Evolutionary conservation across 2,329 filamentous ascomycete genomes (phyloP).

Genomic region (Aspergillus ruber): DNA sequence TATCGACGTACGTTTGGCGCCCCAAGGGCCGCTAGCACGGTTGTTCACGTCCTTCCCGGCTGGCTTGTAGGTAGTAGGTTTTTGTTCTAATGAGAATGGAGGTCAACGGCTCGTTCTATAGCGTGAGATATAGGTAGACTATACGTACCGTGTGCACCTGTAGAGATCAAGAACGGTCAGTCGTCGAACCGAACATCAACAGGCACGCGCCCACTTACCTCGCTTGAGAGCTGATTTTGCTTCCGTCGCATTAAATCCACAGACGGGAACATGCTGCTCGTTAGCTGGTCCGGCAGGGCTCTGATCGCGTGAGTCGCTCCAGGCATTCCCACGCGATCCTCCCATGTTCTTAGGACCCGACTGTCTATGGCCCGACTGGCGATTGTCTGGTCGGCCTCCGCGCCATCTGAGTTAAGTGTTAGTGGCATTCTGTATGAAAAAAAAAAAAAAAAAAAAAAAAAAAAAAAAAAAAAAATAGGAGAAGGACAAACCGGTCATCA

Average conservation of each 20-base stretch:
- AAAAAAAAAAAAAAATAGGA: conserved; percentile 1
- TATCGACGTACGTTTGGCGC: conserved; percentile 36
- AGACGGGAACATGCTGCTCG: conserved; percentile 38
- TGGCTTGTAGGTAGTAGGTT: conserved; percentile 34
- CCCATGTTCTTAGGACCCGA: conserved; percentile 26
- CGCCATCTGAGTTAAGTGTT: conserved; percentile 28
- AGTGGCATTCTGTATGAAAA: conserved; percentile 6
- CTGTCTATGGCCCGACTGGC: conserved; percentile 32
- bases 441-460: not conserved
- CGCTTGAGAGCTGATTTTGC: conserved; percentile 35
- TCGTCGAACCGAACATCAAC: conserved; percentile 1
- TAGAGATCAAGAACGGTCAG: conserved; percentile 1
- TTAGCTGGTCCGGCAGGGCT: conserved; percentile 13
- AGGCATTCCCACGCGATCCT: conserved; percentile 21
- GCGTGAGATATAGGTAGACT: not conserved
- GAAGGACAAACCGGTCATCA: conserved; percentile 28
- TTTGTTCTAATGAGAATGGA: conserved; percentile 20
- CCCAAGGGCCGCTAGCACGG: conserved; percentile 37
- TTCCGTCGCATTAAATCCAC: conserved; percentile 39
- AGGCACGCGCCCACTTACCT: conserved; percentile 20
- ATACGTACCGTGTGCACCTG: conserved; percentile 26
- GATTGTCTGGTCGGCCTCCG: conserved; percentile 31
- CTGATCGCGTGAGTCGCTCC: conserved; percentile 22
- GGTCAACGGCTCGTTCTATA: conserved; percentile 1
- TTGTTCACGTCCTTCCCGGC: conserved; percentile 30